Evolutionary conservation across 108 stramenopile genomes (phyloP), one percentile per base, ranked within the genome.

Genomic region (Cyclotella sp.): DNA sequence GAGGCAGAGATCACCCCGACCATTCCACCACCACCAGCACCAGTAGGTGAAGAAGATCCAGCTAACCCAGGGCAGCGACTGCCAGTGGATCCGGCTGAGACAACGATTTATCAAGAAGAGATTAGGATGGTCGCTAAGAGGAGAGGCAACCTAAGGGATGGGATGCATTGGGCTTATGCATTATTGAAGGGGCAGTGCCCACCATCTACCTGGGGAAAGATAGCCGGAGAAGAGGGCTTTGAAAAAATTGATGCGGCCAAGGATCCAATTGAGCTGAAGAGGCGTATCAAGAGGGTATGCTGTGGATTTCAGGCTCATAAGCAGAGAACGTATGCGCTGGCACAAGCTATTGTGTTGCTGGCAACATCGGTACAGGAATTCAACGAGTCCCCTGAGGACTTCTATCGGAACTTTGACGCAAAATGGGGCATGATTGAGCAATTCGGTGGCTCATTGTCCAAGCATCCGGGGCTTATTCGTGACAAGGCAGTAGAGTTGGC

Each of bases 91-190:
- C n/a, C 11, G 7, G n/a, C 18, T 7, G 53, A 54, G n/a, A n/a
- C 21, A n/a, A 19, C 11, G 7, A 54, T 54, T n/a, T n/a, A n/a
- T 7, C 53, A 19, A n/a, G 53, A 54, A 54, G 53, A 54, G n/a
- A n/a, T 54, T 7, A 54, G n/a, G 15, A 18, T 54, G 53, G n/a
- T 54, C 16, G 53, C 53, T 19, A 54, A 54, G 53, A 54, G 53
- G 53, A 14, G 53, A 7, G 16, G 7, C n/a, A n/a, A 10, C 15
- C 15, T 54, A 7, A 54, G 53, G 21, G 53, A 54, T 14, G 53
- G 53, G 18, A 11, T 54, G 53, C 11, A 7, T 7, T n/a, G 53
- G 53, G n/a, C 53, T 7, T 54, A 54, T n/a, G 53, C 53, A 7
- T 54, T 54, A 19, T 19, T 54, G 18, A n/a, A n/a, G 53, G 53